These are phyloP conservation scores for Naumovozyma dairenensis DNA, from an alignment of 805 yeast genomes.

Conservation along the genomic window DNA sequence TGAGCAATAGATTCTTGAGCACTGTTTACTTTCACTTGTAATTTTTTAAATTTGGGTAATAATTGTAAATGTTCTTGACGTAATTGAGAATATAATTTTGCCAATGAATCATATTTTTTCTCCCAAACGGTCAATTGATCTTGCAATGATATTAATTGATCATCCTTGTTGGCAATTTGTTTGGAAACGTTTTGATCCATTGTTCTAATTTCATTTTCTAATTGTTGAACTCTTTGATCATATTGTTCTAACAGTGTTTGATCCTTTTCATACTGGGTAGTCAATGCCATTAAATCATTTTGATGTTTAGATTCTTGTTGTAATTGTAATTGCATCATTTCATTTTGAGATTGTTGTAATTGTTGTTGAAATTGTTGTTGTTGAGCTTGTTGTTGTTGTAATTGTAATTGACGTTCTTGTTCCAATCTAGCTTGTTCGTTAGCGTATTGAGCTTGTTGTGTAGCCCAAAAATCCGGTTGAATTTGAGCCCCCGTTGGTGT, in stretches of 20 bases:
- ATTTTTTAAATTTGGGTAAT: slow-evolving; percentile 65
- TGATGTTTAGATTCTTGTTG: slow-evolving; percentile 70
- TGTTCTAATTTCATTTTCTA: slow-evolving; percentile 61
- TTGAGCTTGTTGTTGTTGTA: slow-evolving; percentile 58
- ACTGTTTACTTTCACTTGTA: slow-evolving; percentile 75
- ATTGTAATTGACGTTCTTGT: slow-evolving; percentile 58
- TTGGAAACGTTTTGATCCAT: slow-evolving; percentile 57
- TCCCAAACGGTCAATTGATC: slow-evolving; percentile 76
- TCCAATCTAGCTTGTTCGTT: slow-evolving; percentile 63
- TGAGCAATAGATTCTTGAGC: slow-evolving; percentile 86
- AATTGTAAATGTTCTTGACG: slow-evolving; percentile 84
- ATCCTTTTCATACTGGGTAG: slow-evolving; percentile 78
- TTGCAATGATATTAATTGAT: slow-evolving; percentile 53
- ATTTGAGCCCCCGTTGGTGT: slow-evolving; percentile 30
- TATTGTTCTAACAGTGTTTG: slow-evolving; percentile 78
- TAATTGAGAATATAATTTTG: slow-evolving; percentile 79
- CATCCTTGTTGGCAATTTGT: slow-evolving; percentile 69
- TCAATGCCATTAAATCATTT: slow-evolving; percentile 62
- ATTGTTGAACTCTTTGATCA: slow-evolving; percentile 70
- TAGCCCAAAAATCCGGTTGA: slow-evolving; percentile 12
- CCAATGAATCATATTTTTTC: slow-evolving; percentile 78
- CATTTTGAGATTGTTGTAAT: slow-evolving; percentile 57
- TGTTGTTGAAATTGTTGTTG: slow-evolving; percentile 47
- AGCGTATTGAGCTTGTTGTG: slow-evolving; percentile 45
- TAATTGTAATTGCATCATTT: slow-evolving; percentile 42